Evolutionary conservation across 805 yeast genomes (phyloP).

Genomic region (Metschnikowia kofuensis): DNA sequence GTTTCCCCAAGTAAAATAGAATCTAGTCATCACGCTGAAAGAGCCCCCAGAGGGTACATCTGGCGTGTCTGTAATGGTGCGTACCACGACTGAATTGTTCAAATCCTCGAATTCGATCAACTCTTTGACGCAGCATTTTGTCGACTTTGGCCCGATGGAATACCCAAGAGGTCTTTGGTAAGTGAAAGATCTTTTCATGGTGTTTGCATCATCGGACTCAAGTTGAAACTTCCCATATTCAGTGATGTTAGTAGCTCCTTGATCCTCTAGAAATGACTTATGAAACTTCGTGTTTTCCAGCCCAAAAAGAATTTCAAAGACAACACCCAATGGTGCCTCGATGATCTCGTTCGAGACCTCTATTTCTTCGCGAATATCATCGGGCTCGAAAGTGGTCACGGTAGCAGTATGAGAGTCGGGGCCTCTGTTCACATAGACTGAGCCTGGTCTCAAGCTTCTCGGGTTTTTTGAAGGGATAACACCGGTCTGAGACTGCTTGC

Average conservation of each 20-base stretch:
- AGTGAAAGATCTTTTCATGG: conserved; percentile 46
- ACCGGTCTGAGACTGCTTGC: too few species aligned
- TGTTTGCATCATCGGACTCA: conserved; percentile 37
- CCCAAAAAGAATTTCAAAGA: conserved; percentile 61
- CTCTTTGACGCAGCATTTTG: conserved; percentile 63
- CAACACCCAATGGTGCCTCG: conserved; percentile 63
- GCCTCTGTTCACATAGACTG: conserved; percentile 35
- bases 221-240: conserved; percentile 23
- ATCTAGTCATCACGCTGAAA: conserved; percentile 73
- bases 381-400: neutral
- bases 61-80: conserved; percentile 64
- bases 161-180: conserved; percentile 65
- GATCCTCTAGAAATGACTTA: conserved; percentile 48
- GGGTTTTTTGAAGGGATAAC: neutral
- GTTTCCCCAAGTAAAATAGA: conserved; percentile 71
- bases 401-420: conserved; percentile 53
- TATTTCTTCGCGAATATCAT: conserved; percentile 42
- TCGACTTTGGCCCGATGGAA: conserved; percentile 76
- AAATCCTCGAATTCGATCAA: conserved; percentile 51
- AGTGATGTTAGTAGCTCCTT: conserved; percentile 61
- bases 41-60: conserved; percentile 86
- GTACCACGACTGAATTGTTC: conserved; percentile 44
- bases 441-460: conserved; percentile 35
- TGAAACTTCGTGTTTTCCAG: conserved; percentile 44
- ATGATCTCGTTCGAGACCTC: conserved; percentile 53